Evolutionary conservation across 2,329 filamentous ascomycete species (phyloP), one percentile per base, ranked within the genome.

Genomic region (Berkeleyomyces rouxiae): DNA sequence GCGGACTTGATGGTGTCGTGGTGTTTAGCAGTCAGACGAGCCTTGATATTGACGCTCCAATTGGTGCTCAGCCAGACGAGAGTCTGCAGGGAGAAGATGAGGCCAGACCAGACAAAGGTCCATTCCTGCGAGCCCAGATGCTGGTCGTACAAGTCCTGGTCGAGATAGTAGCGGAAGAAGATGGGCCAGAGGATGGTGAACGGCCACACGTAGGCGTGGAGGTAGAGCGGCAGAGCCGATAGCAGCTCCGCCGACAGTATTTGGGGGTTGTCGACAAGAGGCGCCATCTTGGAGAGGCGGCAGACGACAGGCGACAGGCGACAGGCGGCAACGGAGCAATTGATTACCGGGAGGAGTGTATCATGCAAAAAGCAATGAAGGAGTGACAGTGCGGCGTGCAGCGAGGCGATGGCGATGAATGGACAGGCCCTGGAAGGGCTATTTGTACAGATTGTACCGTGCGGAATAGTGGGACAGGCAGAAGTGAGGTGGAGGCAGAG

Each of bases 101-200:
- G 81, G 69, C 88, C 92, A 67, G 87, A 82, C 85, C 89, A 99
- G 66, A 99, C 89, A 72, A 96, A 95, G 0, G 95, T 97, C 92
- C 93, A 99, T 79, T 99, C 93, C 68, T 87, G 85, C n/a, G 87
- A 91, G 69, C 87, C 83, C 67, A 99, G 95, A 77, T 97, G 85
- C 71, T 85, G 86, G 67, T 95, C 87, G 74, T 99, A 99, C 67
- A 88, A 84, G 61, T 90, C 86, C 66, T 84, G 79, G 31, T 84
- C 87, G 61, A 95, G 83, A 73, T 96, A 97, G 74, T 91, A 84
- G 72, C 88, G 83, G 67, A 96, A 82, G 75, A 97, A 97, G 69
- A 87, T 76, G 61, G 95, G 93, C 91, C 95, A 99, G 70, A 91
- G 78, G 68, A 96, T 84, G 65, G 86, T 78, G 71, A 96, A 99